Base-by-base conservation (phyloP, 306 rosid genomes). In the Bauhinia variegata region DNA sequence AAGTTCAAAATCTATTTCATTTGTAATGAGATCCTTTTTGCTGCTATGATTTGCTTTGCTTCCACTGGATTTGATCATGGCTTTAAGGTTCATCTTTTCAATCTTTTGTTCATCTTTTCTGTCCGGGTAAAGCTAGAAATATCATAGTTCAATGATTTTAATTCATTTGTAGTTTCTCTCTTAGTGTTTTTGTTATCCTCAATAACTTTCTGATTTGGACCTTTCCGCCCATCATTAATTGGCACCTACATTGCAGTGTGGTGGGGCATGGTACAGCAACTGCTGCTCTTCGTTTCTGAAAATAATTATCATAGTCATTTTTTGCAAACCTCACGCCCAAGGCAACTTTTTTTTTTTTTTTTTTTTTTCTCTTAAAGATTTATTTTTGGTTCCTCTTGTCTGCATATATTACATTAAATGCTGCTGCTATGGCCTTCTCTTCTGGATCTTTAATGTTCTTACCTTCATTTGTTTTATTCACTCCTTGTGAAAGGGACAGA, bases 171-270 rank as follows among this genome's bases (percentile, higher is more conserved):
- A 36, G 8, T 54, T 43, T 67, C 54, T 65, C 5, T 11, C 18
- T 50, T 14, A 34, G 61, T 51, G 57, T 72, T 32, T 60, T 19
- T 63, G 60, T 57, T 73, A 18, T 59, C 51, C 39, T 62, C 30
- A 64, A 41, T 39, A 58, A 50, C 70, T 80, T 75, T 69, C 11
- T 68, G 49, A 62, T 48, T 23, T 72, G 72, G 52, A 23, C 64
- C 77, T 70, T 73, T 65, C 79, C 39, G 39, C 19, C 75, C 78
- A 70, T 76, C 75, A 80, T 79, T 63, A 85, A 68, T 77, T 67
- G 72, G 68, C 91, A 87, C 79, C 91, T 75, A 72, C 75, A 72
- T 32, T 56, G 56, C 80, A 71, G 52, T 70, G 79, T 70, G 65
- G 95, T 85, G 91, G 91, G 89, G 79, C 85, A 73, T 48, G 50